phyloP scores from a whole-genome alignment of 2,329 filamentous ascomycete species.

The Beauveria rudraprayagi region DNA sequence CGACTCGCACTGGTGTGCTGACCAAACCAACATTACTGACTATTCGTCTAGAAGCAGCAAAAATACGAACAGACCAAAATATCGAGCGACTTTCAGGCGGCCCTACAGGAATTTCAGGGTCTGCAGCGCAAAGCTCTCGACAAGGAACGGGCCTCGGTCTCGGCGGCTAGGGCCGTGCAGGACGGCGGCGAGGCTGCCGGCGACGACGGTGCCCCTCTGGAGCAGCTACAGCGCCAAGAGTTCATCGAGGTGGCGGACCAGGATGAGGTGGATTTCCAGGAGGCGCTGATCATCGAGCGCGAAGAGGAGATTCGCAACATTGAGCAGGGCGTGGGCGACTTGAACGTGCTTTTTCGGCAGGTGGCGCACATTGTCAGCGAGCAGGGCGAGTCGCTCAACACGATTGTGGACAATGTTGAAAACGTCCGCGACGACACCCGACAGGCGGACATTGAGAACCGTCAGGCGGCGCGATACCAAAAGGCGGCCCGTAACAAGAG shows the following conservation, averaged over 20 bases:
- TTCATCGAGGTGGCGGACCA: slow-evolving; percentile 78
- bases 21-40: background rate
- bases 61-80: slow-evolving; percentile 96
- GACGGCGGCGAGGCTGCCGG: slow-evolving; percentile 46
- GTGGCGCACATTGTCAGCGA: slow-evolving; percentile 96
- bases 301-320: slow-evolving; percentile 97
- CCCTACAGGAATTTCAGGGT: slow-evolving; percentile 82
- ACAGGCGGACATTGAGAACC: slow-evolving; percentile 78
- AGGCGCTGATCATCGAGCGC: slow-evolving; percentile 88
- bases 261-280: slow-evolving; percentile 95
- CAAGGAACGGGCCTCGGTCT: slow-evolving; percentile 81
- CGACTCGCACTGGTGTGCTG: background rate
- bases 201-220: slow-evolving; percentile 25
- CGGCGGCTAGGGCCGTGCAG: slow-evolving; percentile 72
- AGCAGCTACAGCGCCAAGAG: slow-evolving; percentile 57
- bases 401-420: slow-evolving; percentile 83
- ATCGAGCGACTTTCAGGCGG: slow-evolving; percentile 83
- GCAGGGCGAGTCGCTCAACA: slow-evolving; percentile 82
- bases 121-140: slow-evolving; percentile 87
- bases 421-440: slow-evolving; percentile 72
- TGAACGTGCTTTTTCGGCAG: slow-evolving; percentile 95
- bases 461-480: slow-evolving; percentile 83
- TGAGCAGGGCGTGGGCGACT: slow-evolving; percentile 87
- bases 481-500: slow-evolving; percentile 92
- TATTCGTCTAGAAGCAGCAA: slow-evolving; percentile 66